These are phyloP conservation scores for Hordeum vulgare DNA, from an alignment of 176 grass and related monocot genomes.

Conservation along the genomic window DNA sequence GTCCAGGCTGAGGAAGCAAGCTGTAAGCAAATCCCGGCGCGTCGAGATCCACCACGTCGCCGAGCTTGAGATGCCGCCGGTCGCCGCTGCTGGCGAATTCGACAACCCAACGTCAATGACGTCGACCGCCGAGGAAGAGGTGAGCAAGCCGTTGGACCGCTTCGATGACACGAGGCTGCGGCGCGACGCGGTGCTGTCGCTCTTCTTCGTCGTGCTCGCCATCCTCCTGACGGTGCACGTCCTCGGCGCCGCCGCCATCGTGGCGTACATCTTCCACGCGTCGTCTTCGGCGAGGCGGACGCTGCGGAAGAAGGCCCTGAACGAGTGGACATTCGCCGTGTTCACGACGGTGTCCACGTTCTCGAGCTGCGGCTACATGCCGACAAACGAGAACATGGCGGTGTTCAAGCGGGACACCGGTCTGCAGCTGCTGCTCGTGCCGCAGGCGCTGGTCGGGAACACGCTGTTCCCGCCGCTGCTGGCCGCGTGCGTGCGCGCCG, in stretches of 20 bases:
- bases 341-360: conserved; percentile 66
- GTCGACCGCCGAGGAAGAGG: background rate
- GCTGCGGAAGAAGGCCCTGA: conserved; percentile 35
- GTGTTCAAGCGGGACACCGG: conserved; percentile 37
- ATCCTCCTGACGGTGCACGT: conserved; percentile 38
- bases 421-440: conserved; percentile 51
- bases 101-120: background rate
- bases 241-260: conserved; percentile 15
- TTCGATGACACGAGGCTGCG: conserved; percentile 1
- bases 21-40: background rate
- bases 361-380: conserved; percentile 54
- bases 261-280: conserved; percentile 11
- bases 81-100: background rate
- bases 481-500: conserved; percentile 31
- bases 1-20: conserved; percentile 13
- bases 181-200: conserved; percentile 19
- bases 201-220: conserved; percentile 34
- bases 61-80: background rate
- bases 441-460: conserved; percentile 44
- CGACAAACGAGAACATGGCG: conserved; percentile 64
- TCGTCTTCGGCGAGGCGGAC: conserved; percentile 23
- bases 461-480: conserved; percentile 46
- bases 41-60: background rate
- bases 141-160: background rate
- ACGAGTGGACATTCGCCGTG: conserved; percentile 40